These are phyloP conservation scores for Kernera saxatilis DNA, from an alignment of 345 rosid species.

Conservation along the genomic window DNA sequence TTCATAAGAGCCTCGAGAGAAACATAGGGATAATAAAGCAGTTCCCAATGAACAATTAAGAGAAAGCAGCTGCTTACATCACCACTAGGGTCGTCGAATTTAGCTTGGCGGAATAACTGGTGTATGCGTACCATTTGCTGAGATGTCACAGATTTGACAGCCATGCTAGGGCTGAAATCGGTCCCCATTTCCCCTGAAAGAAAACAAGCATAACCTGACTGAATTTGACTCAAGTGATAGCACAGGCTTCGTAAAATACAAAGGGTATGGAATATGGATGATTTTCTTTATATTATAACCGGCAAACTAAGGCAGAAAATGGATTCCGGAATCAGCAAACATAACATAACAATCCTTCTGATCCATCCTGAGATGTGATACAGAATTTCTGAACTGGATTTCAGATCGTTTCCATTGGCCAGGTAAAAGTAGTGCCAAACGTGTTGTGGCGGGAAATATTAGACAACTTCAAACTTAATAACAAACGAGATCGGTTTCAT, in stretches of 20 bases:
- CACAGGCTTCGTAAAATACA: neutral
- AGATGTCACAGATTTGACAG: slow-evolving; percentile 71
- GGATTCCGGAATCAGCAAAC: neutral
- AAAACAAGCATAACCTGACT: slow-evolving; percentile 8
- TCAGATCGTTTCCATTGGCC: neutral
- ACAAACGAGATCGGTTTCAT: neutral
- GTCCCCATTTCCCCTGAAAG: slow-evolving; percentile 92
- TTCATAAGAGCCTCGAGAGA: slow-evolving; percentile 7
- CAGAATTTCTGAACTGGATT: neutral
- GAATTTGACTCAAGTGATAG: slow-evolving; percentile 19
- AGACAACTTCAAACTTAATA: neutral
- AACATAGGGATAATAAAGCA: slow-evolving; percentile 12
- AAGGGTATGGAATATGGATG: neutral
- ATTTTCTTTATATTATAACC: neutral
- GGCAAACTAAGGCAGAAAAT: neutral
- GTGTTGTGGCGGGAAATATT: neutral
- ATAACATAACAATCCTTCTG: neutral
- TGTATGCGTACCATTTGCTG: slow-evolving; percentile 96
- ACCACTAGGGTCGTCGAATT: slow-evolving; percentile 94
- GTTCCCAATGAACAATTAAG: neutral
- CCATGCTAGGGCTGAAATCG: slow-evolving; percentile 74
- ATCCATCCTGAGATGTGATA: neutral
- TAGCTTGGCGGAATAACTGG: slow-evolving; percentile 97
- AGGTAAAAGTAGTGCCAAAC: neutral
- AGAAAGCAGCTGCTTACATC: slow-evolving; percentile 55